Percentiles rank a stretch among this genome's conserved stretches.
phyloP scores from a whole-genome alignment of 352 stramenopile genomes.

The Pythium vanterpoolii region DNA sequence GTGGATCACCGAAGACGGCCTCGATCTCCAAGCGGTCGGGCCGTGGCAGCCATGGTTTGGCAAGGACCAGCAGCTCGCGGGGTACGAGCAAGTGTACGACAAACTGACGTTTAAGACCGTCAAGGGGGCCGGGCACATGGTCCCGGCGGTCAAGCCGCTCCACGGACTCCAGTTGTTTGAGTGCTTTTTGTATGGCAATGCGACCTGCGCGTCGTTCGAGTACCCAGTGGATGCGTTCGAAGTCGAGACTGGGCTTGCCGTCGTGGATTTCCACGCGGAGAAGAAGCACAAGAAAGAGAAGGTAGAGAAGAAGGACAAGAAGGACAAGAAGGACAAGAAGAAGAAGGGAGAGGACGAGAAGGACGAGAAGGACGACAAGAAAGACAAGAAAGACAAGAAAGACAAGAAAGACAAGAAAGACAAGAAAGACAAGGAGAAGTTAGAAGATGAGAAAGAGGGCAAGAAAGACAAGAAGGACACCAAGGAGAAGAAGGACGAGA shows the following conservation, averaged over 20 bases:
- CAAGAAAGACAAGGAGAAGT: not conserved
- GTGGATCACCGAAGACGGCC: too few relatives aligned
- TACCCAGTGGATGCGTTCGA: too few relatives aligned
- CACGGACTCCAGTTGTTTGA: too few relatives aligned
- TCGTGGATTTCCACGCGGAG: conserved; percentile 5
- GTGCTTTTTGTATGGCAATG: too few relatives aligned
- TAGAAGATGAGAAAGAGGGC: not conserved
- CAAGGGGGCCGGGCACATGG: too few relatives aligned
- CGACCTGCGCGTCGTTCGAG: too few relatives aligned
- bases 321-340: not conserved
- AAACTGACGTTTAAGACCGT: too few relatives aligned
- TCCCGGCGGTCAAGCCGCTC: too few relatives aligned
- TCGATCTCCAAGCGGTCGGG: too few relatives aligned
- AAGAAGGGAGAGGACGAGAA: not conserved
- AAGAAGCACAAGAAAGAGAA: not conserved
- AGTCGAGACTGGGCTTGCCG: conserved; percentile 36
- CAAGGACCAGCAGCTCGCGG: too few relatives aligned
- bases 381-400: not conserved
- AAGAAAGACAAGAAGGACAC: conserved; percentile 33
- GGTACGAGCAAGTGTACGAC: too few relatives aligned
- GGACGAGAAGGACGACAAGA: not conserved
- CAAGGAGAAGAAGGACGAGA: not conserved
- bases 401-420: not conserved
- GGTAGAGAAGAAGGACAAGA: conserved; percentile 4
- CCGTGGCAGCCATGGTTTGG: too few relatives aligned